phyloP scores from a whole-genome alignment of 2,329 filamentous ascomycete genomes.

The Botrytis fabae region DNA sequence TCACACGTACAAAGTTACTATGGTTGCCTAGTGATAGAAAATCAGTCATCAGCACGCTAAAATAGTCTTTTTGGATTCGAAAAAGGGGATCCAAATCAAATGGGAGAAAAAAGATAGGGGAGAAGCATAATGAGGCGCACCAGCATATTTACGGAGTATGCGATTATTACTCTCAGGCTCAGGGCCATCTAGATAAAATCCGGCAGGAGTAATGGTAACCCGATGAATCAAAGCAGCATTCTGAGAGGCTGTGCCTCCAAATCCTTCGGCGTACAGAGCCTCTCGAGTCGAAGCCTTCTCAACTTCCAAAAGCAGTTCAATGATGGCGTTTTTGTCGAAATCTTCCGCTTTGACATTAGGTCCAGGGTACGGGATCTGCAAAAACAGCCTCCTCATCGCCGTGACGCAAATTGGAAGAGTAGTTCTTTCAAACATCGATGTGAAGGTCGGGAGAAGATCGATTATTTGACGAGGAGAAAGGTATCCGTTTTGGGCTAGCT shows the following conservation, averaged over 20 bases:
- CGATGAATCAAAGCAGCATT: constrained; percentile 36
- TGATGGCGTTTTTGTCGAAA: constrained; percentile 46
- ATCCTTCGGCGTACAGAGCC: constrained; percentile 29
- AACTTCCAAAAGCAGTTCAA: constrained; percentile 44
- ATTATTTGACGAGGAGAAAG: constrained; percentile 56
- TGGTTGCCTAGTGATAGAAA: constrained; percentile 35
- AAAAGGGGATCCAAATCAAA: too few species aligned
- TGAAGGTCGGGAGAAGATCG: constrained; percentile 46
- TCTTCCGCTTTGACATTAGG: constrained; percentile 50
- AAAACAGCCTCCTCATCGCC: constrained; percentile 55
- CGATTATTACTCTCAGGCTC: constrained; percentile 69
- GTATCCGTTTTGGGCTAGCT: constrained; percentile 62
- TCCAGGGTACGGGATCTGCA: constrained; percentile 54
- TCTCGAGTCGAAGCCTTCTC: constrained; percentile 43
- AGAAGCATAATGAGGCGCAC: constrained; percentile 41
- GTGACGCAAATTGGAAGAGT: constrained; percentile 49
- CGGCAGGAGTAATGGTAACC: constrained; percentile 56
- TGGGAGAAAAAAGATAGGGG: too few species aligned
- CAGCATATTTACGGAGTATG: constrained; percentile 64
- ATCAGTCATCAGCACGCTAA: background rate
- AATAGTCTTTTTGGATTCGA: background rate
- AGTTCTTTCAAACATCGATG: constrained; percentile 37
- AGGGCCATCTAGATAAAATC: constrained; percentile 58
- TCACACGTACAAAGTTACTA: constrained; percentile 68
- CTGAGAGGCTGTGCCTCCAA: constrained; percentile 32